Evolutionary conservation across 495 filamentous ascomycete species (phyloP), one percentile per base, ranked within the genome.

Genomic region (Neurospora sp.): DNA sequence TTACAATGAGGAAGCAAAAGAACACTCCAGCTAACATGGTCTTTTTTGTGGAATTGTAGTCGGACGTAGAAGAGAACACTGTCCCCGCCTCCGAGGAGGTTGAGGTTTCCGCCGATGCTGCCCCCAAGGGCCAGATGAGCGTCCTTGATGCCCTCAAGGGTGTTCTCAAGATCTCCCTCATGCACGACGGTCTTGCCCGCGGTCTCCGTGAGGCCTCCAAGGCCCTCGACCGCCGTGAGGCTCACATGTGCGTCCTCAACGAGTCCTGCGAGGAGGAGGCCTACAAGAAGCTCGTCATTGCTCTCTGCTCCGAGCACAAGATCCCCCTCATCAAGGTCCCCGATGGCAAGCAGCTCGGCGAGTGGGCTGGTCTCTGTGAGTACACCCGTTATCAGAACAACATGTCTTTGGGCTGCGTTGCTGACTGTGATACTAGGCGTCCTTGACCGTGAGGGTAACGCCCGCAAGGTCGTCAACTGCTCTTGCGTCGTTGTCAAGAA

Each of bases 401-500:
- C 31, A 68, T 0, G 14, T 40, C 35, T 2, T 10, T 0, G 18
- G 68, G 14, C 44, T 35, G 37, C 48, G 4, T 37, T 77, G 38
- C 75, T 78, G 53, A 75, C 71, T 72, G 14, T 73, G 2, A 22
- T 8, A 71, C 18, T 74, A 98, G 95, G 95, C 85, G 94, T 96
- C 79, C 90, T 99, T 81, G 96, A 99, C 87, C 94, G 96, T 82
- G 96, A 99, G 87, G 96, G 96, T 81, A 99, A 98, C 85, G 93
- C 96, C 74, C 92, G 96, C 84, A 99, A 99, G 90, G 96, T 99
- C 76, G 96, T 99, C 85, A 99, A 99, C 90, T 99, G 96, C 92
- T 98, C 95, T 80, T 98, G 96, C 88, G 96, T 98, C 79, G 96
- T 98, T 71, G 96, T 99, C 76, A 92, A 93, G 87, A 94, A 99